Percentiles rank a stretch among this genome's conserved stretches.
These are phyloP conservation scores for Leishmania arabica DNA, from an alignment of 208 protist species.

Conservation along the genomic window DNA sequence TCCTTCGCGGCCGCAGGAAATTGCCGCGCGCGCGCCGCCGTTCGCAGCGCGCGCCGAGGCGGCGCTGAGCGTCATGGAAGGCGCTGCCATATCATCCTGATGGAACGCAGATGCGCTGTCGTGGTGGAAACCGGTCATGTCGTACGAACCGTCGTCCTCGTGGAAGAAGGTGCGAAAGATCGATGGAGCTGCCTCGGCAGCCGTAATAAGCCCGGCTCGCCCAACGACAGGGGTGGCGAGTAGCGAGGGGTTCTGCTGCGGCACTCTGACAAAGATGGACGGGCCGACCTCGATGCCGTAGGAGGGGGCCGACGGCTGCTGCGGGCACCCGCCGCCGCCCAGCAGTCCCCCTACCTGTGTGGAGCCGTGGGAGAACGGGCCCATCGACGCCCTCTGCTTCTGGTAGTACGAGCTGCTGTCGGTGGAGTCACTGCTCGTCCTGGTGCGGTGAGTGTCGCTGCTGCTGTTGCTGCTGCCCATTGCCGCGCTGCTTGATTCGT, in stretches of 20 bases:
- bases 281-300: background rate
- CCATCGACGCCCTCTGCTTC: background rate
- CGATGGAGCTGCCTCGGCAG: background rate
- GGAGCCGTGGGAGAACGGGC: background rate
- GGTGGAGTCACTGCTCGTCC: background rate
- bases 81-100: background rate
- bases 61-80: background rate
- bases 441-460: background rate
- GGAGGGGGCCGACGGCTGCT: background rate
- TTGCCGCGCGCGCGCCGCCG: background rate
- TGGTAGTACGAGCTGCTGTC: background rate
- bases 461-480: constrained; percentile 1
- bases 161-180: constrained; percentile 6
- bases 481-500: background rate
- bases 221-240: background rate
- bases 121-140: background rate
- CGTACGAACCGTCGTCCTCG: background rate
- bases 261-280: background rate
- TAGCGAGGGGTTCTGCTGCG: background rate
- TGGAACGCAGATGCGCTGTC: background rate
- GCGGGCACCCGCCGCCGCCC: background rate
- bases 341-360: background rate
- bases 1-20: background rate
- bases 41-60: background rate
- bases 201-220: background rate